phyloP scores from a whole-genome alignment of 1,284 basidiomycete genomes.

The Lignosus rhinocerotis region DNA sequence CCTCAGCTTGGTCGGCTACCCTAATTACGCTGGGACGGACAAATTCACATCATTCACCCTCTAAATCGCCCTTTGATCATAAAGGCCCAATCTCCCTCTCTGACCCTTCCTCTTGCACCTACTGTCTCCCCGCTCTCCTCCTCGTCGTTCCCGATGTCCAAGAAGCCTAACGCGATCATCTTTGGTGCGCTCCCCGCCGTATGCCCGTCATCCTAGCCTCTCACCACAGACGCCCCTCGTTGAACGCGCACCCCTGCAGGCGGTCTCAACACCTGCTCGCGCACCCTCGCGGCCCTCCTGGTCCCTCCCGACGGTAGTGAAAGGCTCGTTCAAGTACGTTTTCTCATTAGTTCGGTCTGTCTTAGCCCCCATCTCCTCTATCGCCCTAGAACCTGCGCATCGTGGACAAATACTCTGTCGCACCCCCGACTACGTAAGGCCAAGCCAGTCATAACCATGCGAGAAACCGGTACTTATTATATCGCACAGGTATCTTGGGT shows the following conservation, averaged over 20 bases:
- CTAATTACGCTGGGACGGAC: slow-evolving; percentile 14
- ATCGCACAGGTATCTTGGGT: slow-evolving; percentile 72
- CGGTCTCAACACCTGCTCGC: slow-evolving; percentile 75
- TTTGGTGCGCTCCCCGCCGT: slow-evolving; percentile 57
- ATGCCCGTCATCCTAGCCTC: slow-evolving; percentile 1
- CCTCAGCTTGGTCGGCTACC: slow-evolving; percentile 15
- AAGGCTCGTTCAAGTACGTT: slow-evolving; percentile 71
- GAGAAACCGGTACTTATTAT: slow-evolving; percentile 10
- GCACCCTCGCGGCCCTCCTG: slow-evolving; percentile 62
- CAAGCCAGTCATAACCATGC: slow-evolving; percentile 2
- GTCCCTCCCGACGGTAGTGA: slow-evolving; percentile 60
- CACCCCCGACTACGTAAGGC: slow-evolving; percentile 82
- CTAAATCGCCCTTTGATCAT: slow-evolving; percentile 24
- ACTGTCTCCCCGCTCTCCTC: slow-evolving; percentile 12
- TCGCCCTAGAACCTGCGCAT: slow-evolving; percentile 65
- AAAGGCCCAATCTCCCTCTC: slow-evolving; percentile 12
- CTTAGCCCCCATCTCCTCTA: background rate
- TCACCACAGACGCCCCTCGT: slow-evolving; percentile 17
- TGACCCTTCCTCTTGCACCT: slow-evolving; percentile 7
- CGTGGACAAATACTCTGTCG: slow-evolving; percentile 85
- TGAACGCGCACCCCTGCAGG: slow-evolving; percentile 42
- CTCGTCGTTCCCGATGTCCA: slow-evolving; percentile 34
- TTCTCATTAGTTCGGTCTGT: background rate
- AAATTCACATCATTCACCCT: slow-evolving; percentile 18
- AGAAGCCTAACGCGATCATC: slow-evolving; percentile 75